phyloP scores from a whole-genome alignment of 192 early-diverging fungal genomes.

The Umbelopsis ramanniana region DNA sequence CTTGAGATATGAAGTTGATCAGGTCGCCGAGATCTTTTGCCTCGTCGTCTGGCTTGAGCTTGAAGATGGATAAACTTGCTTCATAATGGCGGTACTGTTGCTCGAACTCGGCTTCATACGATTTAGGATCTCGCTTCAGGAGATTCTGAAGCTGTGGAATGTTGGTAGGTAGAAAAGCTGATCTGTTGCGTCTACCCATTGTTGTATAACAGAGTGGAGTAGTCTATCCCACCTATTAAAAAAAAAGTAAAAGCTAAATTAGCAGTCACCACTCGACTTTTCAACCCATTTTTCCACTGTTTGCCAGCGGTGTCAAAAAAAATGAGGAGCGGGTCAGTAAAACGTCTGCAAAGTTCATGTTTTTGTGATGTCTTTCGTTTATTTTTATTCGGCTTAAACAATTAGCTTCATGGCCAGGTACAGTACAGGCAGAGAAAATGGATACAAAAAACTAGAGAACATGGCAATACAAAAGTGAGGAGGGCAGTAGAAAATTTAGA shows the following conservation, averaged over 20 bases:
- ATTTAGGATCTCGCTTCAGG: constrained; percentile 92
- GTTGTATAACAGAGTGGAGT: constrained; percentile 2
- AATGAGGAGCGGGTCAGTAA: no score
- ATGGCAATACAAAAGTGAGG: background rate
- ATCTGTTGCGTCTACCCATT: constrained; percentile 69
- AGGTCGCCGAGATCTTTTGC: constrained; percentile 85
- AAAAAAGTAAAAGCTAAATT: background rate
- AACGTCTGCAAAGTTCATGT: no score
- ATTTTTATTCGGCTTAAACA: background rate
- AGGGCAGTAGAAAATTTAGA: background rate
- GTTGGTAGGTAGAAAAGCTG: constrained; percentile 71
- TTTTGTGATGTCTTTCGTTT: no score
- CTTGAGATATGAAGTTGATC: constrained; percentile 91
- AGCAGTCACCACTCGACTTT: background rate
- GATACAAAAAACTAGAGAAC: background rate
- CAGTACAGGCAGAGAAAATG: background rate
- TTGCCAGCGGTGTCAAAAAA: no score
- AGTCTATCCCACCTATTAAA: no score
- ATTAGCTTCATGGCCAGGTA: background rate
- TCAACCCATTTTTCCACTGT: no score
- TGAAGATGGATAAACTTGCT: constrained; percentile 84
- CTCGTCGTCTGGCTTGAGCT: constrained; percentile 83
- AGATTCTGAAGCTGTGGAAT: constrained; percentile 98
- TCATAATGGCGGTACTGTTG: constrained; percentile 95
- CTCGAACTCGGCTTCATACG: constrained; percentile 93